phyloP scores from a whole-genome alignment of 768 basidiomycete genomes.

The Leccinum aurantiacum region DNA sequence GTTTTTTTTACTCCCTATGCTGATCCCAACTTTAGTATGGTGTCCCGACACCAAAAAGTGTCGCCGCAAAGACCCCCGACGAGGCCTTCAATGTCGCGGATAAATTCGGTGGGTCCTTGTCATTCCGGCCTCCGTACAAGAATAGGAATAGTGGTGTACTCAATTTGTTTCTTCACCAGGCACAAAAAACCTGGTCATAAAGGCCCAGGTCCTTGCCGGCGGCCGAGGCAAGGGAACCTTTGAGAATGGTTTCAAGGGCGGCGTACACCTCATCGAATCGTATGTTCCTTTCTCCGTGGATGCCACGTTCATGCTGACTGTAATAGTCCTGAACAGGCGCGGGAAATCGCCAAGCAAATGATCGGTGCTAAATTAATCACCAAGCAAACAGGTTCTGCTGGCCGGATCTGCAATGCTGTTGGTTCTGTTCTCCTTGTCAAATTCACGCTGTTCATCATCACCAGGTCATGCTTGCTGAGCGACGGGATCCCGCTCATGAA shows the following conservation, averaged over 20 bases:
- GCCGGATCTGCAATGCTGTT: constrained; percentile 94
- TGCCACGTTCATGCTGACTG: constrained; percentile 8
- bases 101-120: constrained; percentile 66
- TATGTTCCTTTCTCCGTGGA: constrained; percentile 32
- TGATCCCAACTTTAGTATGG: constrained; percentile 68
- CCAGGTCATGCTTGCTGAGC: constrained; percentile 97
- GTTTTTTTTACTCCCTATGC: background rate
- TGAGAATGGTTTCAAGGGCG: constrained; percentile 93
- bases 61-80: constrained; percentile 81
- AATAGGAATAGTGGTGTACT: background rate
- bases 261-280: constrained; percentile 93
- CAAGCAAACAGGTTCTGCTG: constrained; percentile 93
- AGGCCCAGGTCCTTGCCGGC: constrained; percentile 98
- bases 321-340: constrained; percentile 79
- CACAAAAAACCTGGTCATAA: constrained; percentile 83
- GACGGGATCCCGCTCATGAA: constrained; percentile 89
- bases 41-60: constrained; percentile 90
- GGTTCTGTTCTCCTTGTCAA: constrained; percentile 28
- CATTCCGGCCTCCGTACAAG: background rate
- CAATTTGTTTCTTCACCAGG: constrained; percentile 42
- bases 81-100: constrained; percentile 90
- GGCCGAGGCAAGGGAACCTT: constrained; percentile 98
- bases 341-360: constrained; percentile 89
- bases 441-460: constrained; percentile 14
- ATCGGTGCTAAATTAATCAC: constrained; percentile 94